These are phyloP conservation scores for Colletotrichum higginsianum DNA, from an alignment of 2,329 filamentous ascomycete genomes.

Conservation along the genomic window DNA sequence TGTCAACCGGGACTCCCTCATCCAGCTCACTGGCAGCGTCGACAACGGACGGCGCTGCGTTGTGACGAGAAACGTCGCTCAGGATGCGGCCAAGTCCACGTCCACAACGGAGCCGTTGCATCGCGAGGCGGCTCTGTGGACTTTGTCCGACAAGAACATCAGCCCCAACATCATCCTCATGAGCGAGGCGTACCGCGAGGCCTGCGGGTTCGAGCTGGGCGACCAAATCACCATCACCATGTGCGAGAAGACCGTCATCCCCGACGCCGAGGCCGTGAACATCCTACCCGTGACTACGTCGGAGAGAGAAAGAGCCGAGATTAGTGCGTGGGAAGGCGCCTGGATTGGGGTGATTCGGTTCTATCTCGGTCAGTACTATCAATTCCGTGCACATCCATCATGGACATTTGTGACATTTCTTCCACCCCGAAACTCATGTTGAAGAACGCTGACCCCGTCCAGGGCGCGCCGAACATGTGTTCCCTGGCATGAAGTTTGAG, in stretches of 20 bases:
- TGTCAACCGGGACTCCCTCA: slow-evolving; percentile 62
- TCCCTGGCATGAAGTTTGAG: slow-evolving; percentile 80
- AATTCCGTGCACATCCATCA: background rate
- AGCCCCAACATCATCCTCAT: slow-evolving; percentile 79
- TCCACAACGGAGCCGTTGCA: slow-evolving; percentile 45
- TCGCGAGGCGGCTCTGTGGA: slow-evolving; percentile 66
- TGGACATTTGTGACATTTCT: background rate
- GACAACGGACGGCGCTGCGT: slow-evolving; percentile 61
- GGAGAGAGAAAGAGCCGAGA: slow-evolving; percentile 53
- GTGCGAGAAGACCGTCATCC: slow-evolving; percentile 64
- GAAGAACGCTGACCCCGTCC: background rate
- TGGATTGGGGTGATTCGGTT: slow-evolving; percentile 34
- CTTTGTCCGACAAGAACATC: slow-evolving; percentile 71
- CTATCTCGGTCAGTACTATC: slow-evolving; percentile 26
- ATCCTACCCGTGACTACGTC: slow-evolving; percentile 32
- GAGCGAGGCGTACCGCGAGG: slow-evolving; percentile 80
- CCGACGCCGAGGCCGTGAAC: slow-evolving; percentile 68
- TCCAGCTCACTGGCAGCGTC: slow-evolving; percentile 59
- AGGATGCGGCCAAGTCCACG: slow-evolving; percentile 41
- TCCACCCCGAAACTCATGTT: background rate
- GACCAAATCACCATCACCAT: slow-evolving; percentile 76
- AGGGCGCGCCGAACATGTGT: slow-evolving; percentile 78
- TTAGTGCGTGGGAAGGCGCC: slow-evolving; percentile 45
- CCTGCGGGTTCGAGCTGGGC: slow-evolving; percentile 79
- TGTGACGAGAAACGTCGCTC: slow-evolving; percentile 52